Percentiles rank a stretch among this genome's conserved stretches.
Conservation (phyloP, 2,329 filamentous ascomycete species). For the Trichoderma endophyticum region DNA sequence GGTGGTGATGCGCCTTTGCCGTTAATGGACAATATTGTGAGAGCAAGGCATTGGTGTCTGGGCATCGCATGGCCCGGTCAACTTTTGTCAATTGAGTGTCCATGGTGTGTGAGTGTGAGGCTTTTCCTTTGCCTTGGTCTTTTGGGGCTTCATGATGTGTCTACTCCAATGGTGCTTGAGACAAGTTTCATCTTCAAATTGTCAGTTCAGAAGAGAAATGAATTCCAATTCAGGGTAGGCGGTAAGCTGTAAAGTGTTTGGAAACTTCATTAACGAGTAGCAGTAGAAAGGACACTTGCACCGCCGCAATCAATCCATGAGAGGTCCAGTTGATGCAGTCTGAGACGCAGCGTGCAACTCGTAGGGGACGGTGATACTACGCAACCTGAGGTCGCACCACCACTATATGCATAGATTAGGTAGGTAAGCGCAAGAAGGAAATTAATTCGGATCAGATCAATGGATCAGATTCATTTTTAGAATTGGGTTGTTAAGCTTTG, state of each 20-base stretch:
- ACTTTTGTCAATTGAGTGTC: neutral
- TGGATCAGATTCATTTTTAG: neutral
- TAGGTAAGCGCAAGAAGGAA: neutral
- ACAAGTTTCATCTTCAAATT: neutral
- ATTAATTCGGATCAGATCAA: neutral
- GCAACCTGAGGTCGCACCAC: neutral
- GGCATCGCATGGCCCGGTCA: neutral
- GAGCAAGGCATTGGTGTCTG: neutral
- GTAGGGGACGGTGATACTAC: neutral
- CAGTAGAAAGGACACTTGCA: neutral
- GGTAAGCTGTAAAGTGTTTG: neutral
- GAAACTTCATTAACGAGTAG: neutral
- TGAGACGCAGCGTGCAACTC: neutral
- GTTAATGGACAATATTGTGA: conserved; percentile 9
- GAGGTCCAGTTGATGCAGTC: neutral
- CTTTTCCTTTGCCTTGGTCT: neutral
- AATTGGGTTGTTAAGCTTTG: neutral
- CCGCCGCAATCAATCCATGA: neutral
- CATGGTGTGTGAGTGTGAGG: neutral
- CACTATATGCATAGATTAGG: neutral
- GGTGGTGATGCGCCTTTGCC: neutral
- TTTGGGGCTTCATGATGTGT: neutral
- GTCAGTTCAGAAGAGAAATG: neutral
- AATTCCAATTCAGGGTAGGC: neutral
- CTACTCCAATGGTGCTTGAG: neutral